These are phyloP conservation scores for Diaporthe eres DNA, from an alignment of 2,329 filamentous ascomycete genomes.

Conservation along the genomic window DNA sequence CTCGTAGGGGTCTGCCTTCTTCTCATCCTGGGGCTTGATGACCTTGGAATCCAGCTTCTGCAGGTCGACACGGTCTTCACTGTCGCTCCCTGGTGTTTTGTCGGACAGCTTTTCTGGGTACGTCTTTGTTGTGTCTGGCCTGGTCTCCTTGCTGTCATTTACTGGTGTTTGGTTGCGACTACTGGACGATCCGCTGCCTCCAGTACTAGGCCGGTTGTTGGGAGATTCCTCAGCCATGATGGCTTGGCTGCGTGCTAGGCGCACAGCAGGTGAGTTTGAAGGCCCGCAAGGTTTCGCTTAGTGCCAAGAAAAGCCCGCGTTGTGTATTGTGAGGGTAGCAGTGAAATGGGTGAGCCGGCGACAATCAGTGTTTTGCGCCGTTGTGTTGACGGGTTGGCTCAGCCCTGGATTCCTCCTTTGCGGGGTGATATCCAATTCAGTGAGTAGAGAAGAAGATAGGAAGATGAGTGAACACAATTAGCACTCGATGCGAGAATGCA, in stretches of 20 bases:
- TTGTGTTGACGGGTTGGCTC: background rate
- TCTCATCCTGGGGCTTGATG: constrained; percentile 52
- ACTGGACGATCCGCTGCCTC: background rate
- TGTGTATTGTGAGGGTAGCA: background rate
- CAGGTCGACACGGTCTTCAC: constrained; percentile 44
- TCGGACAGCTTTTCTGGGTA: background rate
- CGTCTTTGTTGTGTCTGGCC: background rate
- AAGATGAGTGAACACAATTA: background rate
- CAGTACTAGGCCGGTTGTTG: constrained; percentile 8
- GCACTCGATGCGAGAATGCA: background rate
- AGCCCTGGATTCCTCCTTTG: background rate
- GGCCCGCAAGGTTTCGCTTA: background rate
- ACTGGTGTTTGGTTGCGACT: background rate
- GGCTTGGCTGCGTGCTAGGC: constrained; percentile 18
- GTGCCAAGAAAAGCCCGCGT: background rate
- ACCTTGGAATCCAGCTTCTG: constrained; percentile 61
- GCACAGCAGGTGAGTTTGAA: constrained; percentile 12
- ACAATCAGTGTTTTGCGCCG: background rate
- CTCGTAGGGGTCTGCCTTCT: constrained; percentile 68
- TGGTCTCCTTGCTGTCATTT: constrained; percentile 12
- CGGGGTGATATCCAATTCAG: background rate
- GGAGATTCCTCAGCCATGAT: constrained; percentile 35
- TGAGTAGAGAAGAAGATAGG: background rate
- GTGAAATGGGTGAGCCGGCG: background rate
- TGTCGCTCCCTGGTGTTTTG: constrained; percentile 5